A percentile compares a stretch with the other conserved stretches of the same genome.
phyloP scores from a whole-genome alignment of 768 basidiomycete genomes.

The Fomitopsis serialis region DNA sequence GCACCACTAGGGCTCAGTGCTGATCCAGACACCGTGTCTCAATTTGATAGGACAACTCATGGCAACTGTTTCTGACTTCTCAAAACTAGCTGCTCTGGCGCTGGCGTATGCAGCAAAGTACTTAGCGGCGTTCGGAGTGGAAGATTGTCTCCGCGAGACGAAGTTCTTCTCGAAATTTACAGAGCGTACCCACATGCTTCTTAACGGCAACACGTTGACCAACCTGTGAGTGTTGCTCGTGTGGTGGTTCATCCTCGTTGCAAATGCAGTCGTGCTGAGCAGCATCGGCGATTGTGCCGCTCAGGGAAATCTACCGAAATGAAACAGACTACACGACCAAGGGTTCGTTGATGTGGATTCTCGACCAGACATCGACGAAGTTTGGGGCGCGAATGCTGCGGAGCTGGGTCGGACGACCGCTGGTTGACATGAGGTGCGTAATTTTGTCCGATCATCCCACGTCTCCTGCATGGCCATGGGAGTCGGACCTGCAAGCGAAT shows the following conservation, averaged over 20 bases:
- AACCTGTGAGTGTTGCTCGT: constrained; percentile 48
- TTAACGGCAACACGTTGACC: constrained; percentile 81
- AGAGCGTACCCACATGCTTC: constrained; percentile 75
- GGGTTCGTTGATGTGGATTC: constrained; percentile 79
- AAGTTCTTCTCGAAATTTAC: constrained; percentile 78
- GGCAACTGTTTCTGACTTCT: constrained; percentile 59
- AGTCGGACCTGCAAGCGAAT: background rate
- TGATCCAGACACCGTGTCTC: background rate
- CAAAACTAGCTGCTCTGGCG: constrained; percentile 63
- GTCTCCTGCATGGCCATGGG: no score
- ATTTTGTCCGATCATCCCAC: background rate
- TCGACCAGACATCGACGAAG: constrained; percentile 83
- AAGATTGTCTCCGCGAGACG: constrained; percentile 72
- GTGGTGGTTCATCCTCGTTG: background rate
- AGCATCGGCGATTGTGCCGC: background rate
- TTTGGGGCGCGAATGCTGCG: constrained; percentile 84
- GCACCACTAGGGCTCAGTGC: background rate
- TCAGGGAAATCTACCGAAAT: constrained; percentile 85
- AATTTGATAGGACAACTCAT: constrained; percentile 48
- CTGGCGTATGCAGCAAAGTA: constrained; percentile 71
- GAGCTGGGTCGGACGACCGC: constrained; percentile 83
- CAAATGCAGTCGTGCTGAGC: background rate
- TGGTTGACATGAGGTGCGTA: constrained; percentile 61
- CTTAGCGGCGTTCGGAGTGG: constrained; percentile 68
- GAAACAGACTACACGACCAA: constrained; percentile 69